Percentiles rank a stretch among this genome's conserved stretches.
phyloP scores from a whole-genome alignment of 768 basidiomycete genomes.

The Cystoderma amianthinum region DNA sequence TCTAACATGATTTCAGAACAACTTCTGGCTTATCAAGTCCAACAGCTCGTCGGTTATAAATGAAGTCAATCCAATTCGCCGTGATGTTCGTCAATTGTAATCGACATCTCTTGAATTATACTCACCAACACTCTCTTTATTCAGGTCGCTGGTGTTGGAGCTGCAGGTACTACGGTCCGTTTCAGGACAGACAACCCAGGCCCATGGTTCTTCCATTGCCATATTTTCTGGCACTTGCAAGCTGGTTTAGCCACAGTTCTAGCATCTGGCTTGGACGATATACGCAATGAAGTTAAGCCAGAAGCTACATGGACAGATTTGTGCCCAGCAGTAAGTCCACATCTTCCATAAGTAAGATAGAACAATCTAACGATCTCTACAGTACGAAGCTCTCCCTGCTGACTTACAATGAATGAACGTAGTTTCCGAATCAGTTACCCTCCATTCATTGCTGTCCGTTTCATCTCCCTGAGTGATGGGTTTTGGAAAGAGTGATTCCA shows the following conservation, averaged over 20 bases:
- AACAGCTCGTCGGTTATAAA: conserved; percentile 17
- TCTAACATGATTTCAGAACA: neutral
- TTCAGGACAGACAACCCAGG: conserved; percentile 13
- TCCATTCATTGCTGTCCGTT: too few species aligned
- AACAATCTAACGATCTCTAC: too few species aligned
- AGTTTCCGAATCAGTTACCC: too few species aligned
- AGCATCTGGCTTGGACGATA: conserved; percentile 4
- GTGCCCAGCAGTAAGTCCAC: too few species aligned
- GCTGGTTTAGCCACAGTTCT: conserved; percentile 11
- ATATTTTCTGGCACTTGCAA: conserved; percentile 10
- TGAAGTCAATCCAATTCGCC: conserved; percentile 37
- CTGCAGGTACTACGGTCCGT: conserved; percentile 10
- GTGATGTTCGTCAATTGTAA: conserved; percentile 12
- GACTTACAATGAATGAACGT: too few species aligned
- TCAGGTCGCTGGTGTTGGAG: conserved; percentile 10
- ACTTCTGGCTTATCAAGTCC: conserved; percentile 26
- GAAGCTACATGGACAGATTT: conserved; percentile 6
- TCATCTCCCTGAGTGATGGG: too few species aligned
- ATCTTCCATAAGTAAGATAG: too few species aligned
- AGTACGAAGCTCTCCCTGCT: too few species aligned
- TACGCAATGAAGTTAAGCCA: conserved; percentile 4
- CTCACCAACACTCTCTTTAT: neutral
- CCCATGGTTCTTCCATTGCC: conserved; percentile 14
- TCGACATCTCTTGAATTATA: neutral
- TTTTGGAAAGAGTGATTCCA: too few species aligned